phyloP scores from a whole-genome alignment of 441 rosid genomes.

The Corymbia calophylla region DNA sequence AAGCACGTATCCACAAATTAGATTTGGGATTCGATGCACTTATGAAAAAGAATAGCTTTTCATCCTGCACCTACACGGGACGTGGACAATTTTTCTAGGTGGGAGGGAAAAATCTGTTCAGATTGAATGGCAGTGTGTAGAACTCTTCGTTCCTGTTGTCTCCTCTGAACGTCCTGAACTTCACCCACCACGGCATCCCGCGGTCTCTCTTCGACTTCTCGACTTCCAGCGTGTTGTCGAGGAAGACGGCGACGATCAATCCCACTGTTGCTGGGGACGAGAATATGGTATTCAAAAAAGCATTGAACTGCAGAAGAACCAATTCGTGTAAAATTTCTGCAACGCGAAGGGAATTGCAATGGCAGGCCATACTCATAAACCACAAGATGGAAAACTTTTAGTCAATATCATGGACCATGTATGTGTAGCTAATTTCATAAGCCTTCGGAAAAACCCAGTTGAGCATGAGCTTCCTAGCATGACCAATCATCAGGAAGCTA shows the following conservation, averaged over 20 bases:
- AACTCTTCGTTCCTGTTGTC: slow-evolving; percentile 70
- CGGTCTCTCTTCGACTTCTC: slow-evolving; percentile 56
- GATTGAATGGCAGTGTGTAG: slow-evolving; percentile 66
- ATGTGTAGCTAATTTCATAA: background rate
- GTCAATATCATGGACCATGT: background rate
- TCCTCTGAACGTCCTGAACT: slow-evolving; percentile 56
- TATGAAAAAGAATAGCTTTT: background rate
- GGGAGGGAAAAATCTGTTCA: slow-evolving; percentile 69
- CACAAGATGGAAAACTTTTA: background rate
- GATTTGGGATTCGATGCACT: background rate
- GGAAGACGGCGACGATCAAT: slow-evolving; percentile 42
- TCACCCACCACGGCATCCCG: slow-evolving; percentile 86
- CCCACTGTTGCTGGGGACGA: slow-evolving; percentile 59
- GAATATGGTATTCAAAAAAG: slow-evolving; percentile 55
- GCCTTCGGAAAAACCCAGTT: background rate
- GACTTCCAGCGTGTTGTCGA: slow-evolving; percentile 58
- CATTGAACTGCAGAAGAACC: slow-evolving; percentile 36
- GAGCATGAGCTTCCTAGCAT: background rate
- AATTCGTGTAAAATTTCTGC: background rate
- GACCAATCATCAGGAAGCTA: background rate
- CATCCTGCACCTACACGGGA: background rate
- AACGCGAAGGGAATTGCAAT: background rate
- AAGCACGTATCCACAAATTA: background rate
- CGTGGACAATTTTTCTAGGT: slow-evolving; percentile 11
- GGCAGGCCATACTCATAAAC: background rate